These are phyloP conservation scores for Cercophora sp. DNA, from an alignment of 495 filamentous ascomycete species.

Conservation along the genomic window DNA sequence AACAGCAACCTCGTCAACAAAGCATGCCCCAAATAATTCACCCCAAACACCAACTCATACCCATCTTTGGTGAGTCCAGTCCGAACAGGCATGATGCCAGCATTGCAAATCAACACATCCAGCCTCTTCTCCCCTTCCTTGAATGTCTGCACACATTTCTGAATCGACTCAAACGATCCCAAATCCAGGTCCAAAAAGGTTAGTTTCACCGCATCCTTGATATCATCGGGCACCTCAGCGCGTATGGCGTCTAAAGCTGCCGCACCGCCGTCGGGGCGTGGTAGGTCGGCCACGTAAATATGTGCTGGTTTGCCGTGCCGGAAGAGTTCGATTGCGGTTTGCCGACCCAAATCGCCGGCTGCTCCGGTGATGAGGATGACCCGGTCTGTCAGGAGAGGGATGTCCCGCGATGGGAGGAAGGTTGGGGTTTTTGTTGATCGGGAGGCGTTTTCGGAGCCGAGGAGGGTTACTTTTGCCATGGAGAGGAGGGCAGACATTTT, in stretches of 20 bases:
- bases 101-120: not conserved
- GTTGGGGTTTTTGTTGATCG: too few species aligned
- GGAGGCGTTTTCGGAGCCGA: not conserved
- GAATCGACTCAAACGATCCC: not conserved
- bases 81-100: not conserved
- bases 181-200: not conserved
- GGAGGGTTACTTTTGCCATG: not conserved
- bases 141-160: not conserved
- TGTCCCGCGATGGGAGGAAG: not conserved
- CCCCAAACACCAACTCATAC: not conserved
- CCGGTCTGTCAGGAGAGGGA: not conserved
- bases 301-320: not conserved
- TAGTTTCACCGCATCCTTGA: not conserved
- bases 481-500: not conserved
- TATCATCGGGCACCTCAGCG: not conserved
- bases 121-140: not conserved
- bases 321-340: not conserved
- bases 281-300: not conserved
- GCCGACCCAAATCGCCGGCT: not conserved
- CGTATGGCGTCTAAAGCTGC: not conserved
- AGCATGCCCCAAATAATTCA: not conserved
- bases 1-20: not conserved
- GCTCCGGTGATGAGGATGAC: conserved; percentile 1
- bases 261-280: not conserved
- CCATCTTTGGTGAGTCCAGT: not conserved